Evolutionary conservation across 768 basidiomycete species (phyloP).

Genomic region (Termitomyces sp.): DNA sequence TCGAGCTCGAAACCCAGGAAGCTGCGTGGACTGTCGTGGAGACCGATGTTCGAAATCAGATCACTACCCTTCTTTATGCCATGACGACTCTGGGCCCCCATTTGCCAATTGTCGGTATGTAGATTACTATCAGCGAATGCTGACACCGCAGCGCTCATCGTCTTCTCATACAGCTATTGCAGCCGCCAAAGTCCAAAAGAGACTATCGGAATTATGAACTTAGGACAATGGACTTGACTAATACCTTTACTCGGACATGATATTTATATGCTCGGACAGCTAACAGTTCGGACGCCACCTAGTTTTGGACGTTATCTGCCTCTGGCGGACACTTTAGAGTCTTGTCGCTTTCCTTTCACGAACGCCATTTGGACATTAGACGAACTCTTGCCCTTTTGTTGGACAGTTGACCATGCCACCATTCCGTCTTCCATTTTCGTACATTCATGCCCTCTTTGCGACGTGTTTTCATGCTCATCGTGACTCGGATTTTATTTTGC

Average conservation of each 20-base stretch:
- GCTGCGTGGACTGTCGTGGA: slow-evolving; percentile 57
- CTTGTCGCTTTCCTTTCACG: slow-evolving; percentile 11
- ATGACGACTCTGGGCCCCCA: slow-evolving; percentile 54
- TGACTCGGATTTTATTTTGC: slow-evolving; percentile 1
- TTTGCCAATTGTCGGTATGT: slow-evolving; percentile 53
- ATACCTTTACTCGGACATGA: slow-evolving; percentile 5
- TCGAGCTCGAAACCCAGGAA: slow-evolving; percentile 60
- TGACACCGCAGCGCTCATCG: background rate
- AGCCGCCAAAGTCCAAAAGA: slow-evolving; percentile 36
- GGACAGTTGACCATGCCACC: slow-evolving; percentile 12
- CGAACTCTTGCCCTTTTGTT: slow-evolving; percentile 14
- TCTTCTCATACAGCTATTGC: slow-evolving; percentile 24
- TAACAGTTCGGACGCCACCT: background rate
- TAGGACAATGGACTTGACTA: slow-evolving; percentile 5
- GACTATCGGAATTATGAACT: slow-evolving; percentile 25
- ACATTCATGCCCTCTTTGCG: slow-evolving; percentile 6
- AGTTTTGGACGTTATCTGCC: slow-evolving; percentile 6
- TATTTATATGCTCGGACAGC: slow-evolving; percentile 8
- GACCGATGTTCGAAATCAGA: slow-evolving; percentile 57
- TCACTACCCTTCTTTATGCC: slow-evolving; percentile 54
- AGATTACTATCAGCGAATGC: background rate
- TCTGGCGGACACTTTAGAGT: slow-evolving; percentile 17
- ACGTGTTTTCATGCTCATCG: background rate
- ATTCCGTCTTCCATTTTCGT: background rate
- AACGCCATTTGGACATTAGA: slow-evolving; percentile 16